These are phyloP conservation scores for Colletotrichum cereale DNA, from an alignment of 2,329 filamentous ascomycete species.

Conservation along the genomic window DNA sequence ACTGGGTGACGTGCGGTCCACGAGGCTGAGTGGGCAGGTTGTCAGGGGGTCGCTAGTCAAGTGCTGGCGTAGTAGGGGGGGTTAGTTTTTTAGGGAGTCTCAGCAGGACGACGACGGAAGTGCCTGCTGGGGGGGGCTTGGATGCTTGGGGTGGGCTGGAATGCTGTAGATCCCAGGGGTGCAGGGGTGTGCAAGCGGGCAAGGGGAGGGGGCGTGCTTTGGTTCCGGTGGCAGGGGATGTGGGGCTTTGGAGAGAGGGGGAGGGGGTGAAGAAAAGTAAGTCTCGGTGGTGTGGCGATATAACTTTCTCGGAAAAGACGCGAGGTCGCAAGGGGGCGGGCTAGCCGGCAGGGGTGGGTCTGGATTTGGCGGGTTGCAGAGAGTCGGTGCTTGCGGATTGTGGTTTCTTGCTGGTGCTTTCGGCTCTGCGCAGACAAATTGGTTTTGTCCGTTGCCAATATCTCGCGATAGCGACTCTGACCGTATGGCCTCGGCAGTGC, in stretches of 20 bases:
- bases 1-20: slow-evolving; percentile 56
- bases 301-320: slow-evolving; percentile 2
- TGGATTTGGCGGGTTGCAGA: slow-evolving; percentile 38
- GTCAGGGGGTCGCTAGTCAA: slow-evolving; percentile 30
- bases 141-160: slow-evolving; percentile 41
- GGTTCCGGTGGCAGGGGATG: slow-evolving; percentile 24
- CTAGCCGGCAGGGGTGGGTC: slow-evolving; percentile 35
- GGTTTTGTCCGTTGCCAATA: slow-evolving; percentile 2
- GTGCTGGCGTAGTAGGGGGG: slow-evolving; percentile 33
- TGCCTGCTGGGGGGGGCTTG: slow-evolving; percentile 39
- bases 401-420: slow-evolving; percentile 1
- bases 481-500: slow-evolving; percentile 1
- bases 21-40: slow-evolving; percentile 55
- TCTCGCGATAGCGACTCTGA: not conserved
- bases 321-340: slow-evolving; percentile 33
- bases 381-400: slow-evolving; percentile 29
- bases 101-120: slow-evolving; percentile 39
- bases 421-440: slow-evolving; percentile 11
- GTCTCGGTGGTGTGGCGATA: slow-evolving; percentile 11
- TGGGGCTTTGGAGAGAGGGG: not conserved
- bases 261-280: slow-evolving; percentile 7
- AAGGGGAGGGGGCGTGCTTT: slow-evolving; percentile 27
- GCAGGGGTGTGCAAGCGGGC: slow-evolving; percentile 28
- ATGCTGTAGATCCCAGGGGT: slow-evolving; percentile 40
- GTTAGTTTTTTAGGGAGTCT: slow-evolving; percentile 39